Evolutionary conservation across 352 stramenopile genomes (phyloP).

Genomic region (Phytophthora cryptogea): DNA sequence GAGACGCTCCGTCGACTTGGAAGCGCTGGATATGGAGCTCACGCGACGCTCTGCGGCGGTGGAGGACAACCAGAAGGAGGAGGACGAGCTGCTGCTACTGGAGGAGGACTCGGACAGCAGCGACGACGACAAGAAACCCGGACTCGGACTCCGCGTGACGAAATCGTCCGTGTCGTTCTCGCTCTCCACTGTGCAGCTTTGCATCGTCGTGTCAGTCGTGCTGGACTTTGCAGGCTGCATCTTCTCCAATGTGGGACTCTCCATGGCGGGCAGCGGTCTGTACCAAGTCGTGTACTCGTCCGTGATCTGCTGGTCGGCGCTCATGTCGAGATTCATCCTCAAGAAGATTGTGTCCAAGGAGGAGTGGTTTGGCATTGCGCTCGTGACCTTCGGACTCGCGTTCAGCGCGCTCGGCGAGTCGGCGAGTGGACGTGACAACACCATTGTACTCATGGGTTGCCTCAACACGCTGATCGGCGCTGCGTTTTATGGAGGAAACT

Average conservation of each 20-base stretch:
- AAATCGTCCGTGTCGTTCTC: constrained; percentile 44
- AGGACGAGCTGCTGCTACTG: constrained; percentile 7
- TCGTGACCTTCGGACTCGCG: constrained; percentile 83
- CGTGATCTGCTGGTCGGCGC: constrained; percentile 86
- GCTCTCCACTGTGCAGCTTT: constrained; percentile 63
- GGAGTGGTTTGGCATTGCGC: constrained; percentile 81
- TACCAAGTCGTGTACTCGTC: constrained; percentile 88
- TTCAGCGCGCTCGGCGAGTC: constrained; percentile 82
- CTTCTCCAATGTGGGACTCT: constrained; percentile 83
- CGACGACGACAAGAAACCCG: constrained; percentile 28
- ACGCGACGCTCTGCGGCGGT: constrained; percentile 40
- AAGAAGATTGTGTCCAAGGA: constrained; percentile 74
- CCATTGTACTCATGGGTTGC: constrained; percentile 84
- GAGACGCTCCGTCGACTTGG: constrained; percentile 15
- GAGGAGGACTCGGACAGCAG: constrained; percentile 18
- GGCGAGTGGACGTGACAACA: constrained; percentile 57
- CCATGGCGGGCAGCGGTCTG: constrained; percentile 81
- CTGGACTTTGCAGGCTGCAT: constrained; percentile 86
- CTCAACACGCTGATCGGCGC: constrained; percentile 82
- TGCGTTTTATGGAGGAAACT: constrained; percentile 87
- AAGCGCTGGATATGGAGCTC: constrained; percentile 46
- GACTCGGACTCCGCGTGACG: constrained; percentile 22
- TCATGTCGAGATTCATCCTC: constrained; percentile 78
- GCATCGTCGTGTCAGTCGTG: constrained; percentile 68
- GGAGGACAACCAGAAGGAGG: constrained; percentile 27